Base-by-base conservation (phyloP, 129 eudicot species). In the Helichrysum umbraculigerum region DNA sequence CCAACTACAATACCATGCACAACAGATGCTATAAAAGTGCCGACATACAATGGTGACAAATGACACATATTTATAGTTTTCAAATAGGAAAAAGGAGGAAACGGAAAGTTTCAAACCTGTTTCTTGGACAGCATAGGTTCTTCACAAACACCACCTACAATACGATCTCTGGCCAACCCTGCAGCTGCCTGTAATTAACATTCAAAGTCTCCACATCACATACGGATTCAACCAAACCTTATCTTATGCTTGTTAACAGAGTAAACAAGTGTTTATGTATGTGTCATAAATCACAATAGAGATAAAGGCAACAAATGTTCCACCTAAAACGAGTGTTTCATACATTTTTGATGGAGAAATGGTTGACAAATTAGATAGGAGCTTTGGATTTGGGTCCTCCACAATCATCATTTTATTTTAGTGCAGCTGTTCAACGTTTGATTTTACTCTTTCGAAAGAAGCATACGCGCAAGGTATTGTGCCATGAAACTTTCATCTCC, bases 71-170 rank as follows among this genome's bases (percentile, higher is more conserved):
- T 56, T 41, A 7, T 0, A 52, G 59, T 4, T 1, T 52, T 4
- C 8, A 12, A 4, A 32, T 62, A 28, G 35, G 0, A 62, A 62
- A 62, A 29, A 33, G 6, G 6, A 25, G n/a, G 16, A 41, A 56
- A 21, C 64, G 66, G 20, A 19, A 47, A 44, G 73, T 35, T 33
- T 5, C 58, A 56, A 39, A 71, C 98, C 96, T 85, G 87, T 80
- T 93, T 93, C 19, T 85, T 86, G 42, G 87, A 62, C 70, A 93
- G 76, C 98, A 88, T 93, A 62, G 95, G 92, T 54, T 95, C 96
- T 82, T 93, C 98, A 66, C 92, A 93, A 67, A 93, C 91, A 50
- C 98, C 98, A 59, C 90, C 85, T 30, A 93, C 92, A 56, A 90
- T 79, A 2, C 89, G 89, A 58, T 88, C 90, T 77, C 81, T 80